Percentiles rank a stretch among this genome's conserved stretches.
phyloP scores from a whole-genome alignment of 768 basidiomycete genomes.

The Auriculariales sp. region DNA sequence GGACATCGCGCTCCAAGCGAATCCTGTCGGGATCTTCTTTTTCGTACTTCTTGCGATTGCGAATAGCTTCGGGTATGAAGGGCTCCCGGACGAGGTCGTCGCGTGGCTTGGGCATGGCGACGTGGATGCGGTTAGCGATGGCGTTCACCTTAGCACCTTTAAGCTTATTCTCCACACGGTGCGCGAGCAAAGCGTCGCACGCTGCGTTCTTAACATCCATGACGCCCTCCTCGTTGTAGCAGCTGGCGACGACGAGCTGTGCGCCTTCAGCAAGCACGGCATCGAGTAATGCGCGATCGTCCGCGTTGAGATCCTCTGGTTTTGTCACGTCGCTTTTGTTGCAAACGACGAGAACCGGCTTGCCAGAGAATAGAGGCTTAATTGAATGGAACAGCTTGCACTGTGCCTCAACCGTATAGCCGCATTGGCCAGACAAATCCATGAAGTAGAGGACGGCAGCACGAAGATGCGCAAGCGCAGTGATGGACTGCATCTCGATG shows the following conservation, averaged over 20 bases:
- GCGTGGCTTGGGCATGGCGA: constrained; percentile 77
- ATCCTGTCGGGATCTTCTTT: constrained; percentile 70
- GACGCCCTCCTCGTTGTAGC: constrained; percentile 93
- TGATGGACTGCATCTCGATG: constrained; percentile 99
- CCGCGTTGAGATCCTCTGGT: constrained; percentile 66
- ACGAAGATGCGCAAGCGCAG: constrained; percentile 91
- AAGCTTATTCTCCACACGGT: constrained; percentile 87
- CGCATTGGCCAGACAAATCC: constrained; percentile 97
- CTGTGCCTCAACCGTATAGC: constrained; percentile 91
- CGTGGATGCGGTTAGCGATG: constrained; percentile 90
- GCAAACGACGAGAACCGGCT: constrained; percentile 87
- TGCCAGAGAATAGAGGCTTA: constrained; percentile 89
- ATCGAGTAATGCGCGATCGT: constrained; percentile 67
- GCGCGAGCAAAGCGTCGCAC: constrained; percentile 88
- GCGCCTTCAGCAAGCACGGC: constrained; percentile 78
- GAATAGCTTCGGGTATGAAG: constrained; percentile 78
- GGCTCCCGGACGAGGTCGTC: constrained; percentile 82
- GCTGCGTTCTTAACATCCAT: constrained; percentile 93
- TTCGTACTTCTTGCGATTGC: constrained; percentile 68
- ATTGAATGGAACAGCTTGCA: constrained; percentile 99
- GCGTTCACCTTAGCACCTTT: constrained; percentile 87
- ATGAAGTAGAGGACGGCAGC: constrained; percentile 94
- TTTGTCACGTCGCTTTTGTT: constrained; percentile 96
- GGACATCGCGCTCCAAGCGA: constrained; percentile 64
- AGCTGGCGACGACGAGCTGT: constrained; percentile 72